Base-by-base conservation (phyloP, 768 basidiomycete genomes). In the Roridomyces roridus region DNA sequence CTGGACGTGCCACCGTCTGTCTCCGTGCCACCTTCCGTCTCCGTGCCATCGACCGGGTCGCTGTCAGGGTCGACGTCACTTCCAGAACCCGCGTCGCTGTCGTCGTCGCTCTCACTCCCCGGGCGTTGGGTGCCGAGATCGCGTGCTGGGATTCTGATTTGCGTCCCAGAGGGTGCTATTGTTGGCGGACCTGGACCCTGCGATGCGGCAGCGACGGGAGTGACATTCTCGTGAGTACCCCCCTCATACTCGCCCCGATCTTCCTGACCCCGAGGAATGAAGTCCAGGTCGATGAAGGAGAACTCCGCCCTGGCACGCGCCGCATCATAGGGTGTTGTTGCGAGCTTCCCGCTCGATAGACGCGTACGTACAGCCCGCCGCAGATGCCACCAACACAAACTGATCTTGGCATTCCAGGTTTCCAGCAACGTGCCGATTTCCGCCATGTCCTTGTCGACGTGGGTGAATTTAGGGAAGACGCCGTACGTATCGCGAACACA, bases 211-310 rank as follows among this genome's bases (percentile, higher is more conserved):
- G n/a, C 39, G 8, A 41, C 18, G 20, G 39, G 39, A 14, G 39
- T 10, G 39, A 45, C 15, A 20, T 10, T 23, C 20, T 0, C 76
- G 75, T 14, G 68, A 87, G 36, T 28, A 23, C 67, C 65, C 23
- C 65, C 68, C 43, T 69, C 64, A 36, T 65, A 64, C 43, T 69
- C 68, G 34, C 48, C 39, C 3, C 28, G 15, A 51, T 69, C 65
- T 24, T 49, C 46, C 39, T 43, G 51, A 14, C 65, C 63, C 44
- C 24, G 42, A 28, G 67, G 67, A 23, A 42, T 23, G 54, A 65
- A 65, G 26, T 37, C 46, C 18, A 46, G 14, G 37, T 63, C 65
- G 50, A 66, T 67, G 51, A 66, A 67, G 21, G 21, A 9, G 60
- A 65, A 62, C 42, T 65, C 63, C n/a, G 26, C 42, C 42, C 46